Base-by-base conservation (phyloP, 208 protist species). In the Porcisia hertigi region DNA sequence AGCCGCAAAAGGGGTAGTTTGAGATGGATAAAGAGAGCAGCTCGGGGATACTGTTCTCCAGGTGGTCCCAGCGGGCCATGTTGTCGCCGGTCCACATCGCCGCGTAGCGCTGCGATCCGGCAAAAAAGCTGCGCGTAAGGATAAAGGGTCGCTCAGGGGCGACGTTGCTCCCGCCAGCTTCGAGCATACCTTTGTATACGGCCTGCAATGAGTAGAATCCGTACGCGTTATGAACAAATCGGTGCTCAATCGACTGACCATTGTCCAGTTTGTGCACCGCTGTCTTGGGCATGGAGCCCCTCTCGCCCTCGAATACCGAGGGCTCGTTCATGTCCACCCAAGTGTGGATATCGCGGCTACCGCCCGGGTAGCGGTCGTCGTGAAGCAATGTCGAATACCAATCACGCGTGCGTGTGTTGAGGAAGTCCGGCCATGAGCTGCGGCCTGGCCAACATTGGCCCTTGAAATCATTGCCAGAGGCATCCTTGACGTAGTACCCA, bases 301-400 rank as follows among this genome's bases (percentile, higher is more conserved):
- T 97, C 36, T 92, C 92, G 3, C 92, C 97, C 71, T 97, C 93
- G 84, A 99, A 99, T 8, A 99, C 98, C 0, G 97, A 98, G 5
- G 98, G 99, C 87, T 99, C 94, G 81, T 99, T 99, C 99, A 99
- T 99, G 91, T 99, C 99, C 60, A 99, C 99, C 99, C 99, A 99
- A 18, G 95, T 98, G 88, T 99, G 97, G 34, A 99, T 85, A 79
- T 88, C 89, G 55, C 79, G 76, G 1, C 95, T 98, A 8, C 93
- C 95, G 16, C 90, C 97, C 12, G 87, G 73, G 77, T 99, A 99
- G 11, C 84, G 79, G 67, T 97, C 87, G 71, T 98, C 92, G 36
- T 91, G 74, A 74, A 99, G 98, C 70, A 96, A 79, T 53, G 76
- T 65, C 2, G 91, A 91, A 91, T 99, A 99, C 94, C 95, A 99